These are phyloP conservation scores for Gossypium thurberi DNA, from an alignment of 345 rosid species.

Conservation along the genomic window DNA sequence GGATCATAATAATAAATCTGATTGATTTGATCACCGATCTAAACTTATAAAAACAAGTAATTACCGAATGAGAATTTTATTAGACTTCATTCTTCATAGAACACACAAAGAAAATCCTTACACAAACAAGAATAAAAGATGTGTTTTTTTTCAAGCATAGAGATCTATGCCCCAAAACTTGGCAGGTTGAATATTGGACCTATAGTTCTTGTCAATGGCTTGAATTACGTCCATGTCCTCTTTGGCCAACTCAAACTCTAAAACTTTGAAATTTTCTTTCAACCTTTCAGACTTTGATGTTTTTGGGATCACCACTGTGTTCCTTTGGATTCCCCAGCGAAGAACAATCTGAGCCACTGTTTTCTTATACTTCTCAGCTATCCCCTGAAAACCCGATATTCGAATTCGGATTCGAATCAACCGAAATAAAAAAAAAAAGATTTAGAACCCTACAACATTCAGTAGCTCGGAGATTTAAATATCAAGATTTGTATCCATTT, in stretches of 20 bases:
- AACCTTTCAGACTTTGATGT: slow-evolving; percentile 60
- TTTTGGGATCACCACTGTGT: slow-evolving; percentile 73
- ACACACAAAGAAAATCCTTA: background rate
- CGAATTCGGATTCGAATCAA: too few relatives aligned
- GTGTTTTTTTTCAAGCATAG: slow-evolving; percentile 15
- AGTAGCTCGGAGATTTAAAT: too few relatives aligned
- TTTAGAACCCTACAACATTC: too few relatives aligned
- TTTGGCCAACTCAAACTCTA: slow-evolving; percentile 50
- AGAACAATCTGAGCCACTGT: slow-evolving; percentile 69
- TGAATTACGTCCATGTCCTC: slow-evolving; percentile 73
- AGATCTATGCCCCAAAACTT: slow-evolving; percentile 81
- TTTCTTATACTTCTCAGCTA: slow-evolving; percentile 72
- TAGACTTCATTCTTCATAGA: background rate
- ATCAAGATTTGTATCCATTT: too few relatives aligned
- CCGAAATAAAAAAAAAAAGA: too few relatives aligned
- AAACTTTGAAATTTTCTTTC: slow-evolving; percentile 55
- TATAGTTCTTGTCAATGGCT: slow-evolving; percentile 46
- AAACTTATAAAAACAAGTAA: background rate
- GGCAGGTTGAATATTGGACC: slow-evolving; percentile 63
- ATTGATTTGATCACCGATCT: background rate
- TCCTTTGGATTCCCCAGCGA: slow-evolving; percentile 75
- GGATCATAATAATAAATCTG: background rate
- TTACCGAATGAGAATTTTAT: background rate
- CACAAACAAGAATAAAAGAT: background rate
- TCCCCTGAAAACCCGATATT: slow-evolving; percentile 29